phyloP scores from a whole-genome alignment of 352 stramenopile genomes.

The Phytophthora parvispora region DNA sequence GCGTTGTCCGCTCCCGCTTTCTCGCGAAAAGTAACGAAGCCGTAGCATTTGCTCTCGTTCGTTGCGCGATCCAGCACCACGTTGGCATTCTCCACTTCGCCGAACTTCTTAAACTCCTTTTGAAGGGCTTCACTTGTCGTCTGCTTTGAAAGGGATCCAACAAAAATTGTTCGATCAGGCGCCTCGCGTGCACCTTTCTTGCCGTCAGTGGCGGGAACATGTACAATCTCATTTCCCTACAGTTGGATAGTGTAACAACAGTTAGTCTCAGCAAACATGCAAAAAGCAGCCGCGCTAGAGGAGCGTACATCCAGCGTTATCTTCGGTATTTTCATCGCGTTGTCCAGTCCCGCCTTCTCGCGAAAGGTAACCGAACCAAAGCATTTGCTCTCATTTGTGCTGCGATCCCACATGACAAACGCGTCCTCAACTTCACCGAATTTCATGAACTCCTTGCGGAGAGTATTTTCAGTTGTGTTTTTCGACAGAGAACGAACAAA shows the following conservation, averaged over 20 bases:
- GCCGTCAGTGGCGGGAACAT: too few relatives aligned
- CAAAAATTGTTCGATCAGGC: too few relatives aligned
- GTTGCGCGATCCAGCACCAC: conserved; percentile 64
- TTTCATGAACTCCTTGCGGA: conserved; percentile 70
- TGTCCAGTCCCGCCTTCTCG: conserved; percentile 46
- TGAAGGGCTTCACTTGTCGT: conserved; percentile 63
- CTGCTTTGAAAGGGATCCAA: conserved; percentile 66
- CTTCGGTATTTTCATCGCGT: conserved; percentile 62
- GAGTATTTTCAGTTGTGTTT: conserved; percentile 65
- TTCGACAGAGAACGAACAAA: too few relatives aligned
- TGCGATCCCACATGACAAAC: conserved; percentile 58
- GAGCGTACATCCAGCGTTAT: conserved; percentile 75
- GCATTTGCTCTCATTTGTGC: conserved; percentile 73
- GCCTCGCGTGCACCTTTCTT: too few relatives aligned
- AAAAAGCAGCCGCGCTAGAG: background rate
- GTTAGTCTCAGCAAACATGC: background rate
- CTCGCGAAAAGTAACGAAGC: conserved; percentile 74
- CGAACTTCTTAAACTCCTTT: conserved; percentile 71
- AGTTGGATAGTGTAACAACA: background rate
- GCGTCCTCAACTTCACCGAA: conserved; percentile 75
- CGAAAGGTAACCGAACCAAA: conserved; percentile 78
- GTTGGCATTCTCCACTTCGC: conserved; percentile 59
- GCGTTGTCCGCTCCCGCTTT: conserved; percentile 50
- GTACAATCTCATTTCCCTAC: too few relatives aligned
- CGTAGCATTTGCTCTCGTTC: conserved; percentile 77